Conservation (phyloP, 495 filamentous ascomycete species). For the Cercophora samala region DNA sequence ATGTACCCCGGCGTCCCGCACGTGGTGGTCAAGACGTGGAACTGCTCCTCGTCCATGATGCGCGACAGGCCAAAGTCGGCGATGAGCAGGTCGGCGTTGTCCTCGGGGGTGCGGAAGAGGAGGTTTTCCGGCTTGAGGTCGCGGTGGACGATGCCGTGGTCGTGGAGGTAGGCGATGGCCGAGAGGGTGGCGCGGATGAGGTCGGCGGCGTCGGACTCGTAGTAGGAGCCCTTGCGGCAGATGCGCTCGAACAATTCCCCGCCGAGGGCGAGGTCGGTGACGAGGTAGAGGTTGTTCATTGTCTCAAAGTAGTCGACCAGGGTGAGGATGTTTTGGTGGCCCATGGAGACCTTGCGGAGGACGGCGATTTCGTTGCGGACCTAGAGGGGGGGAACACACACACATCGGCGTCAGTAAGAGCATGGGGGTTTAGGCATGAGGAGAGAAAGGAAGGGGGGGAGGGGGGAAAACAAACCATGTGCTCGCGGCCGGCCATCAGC, state of each 20-base stretch:
- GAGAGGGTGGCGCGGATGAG: constrained; percentile 92
- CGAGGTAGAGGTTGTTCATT: constrained; percentile 98
- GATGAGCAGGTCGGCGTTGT: constrained; percentile 86
- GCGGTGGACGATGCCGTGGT: constrained; percentile 96
- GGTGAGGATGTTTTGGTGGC: constrained; percentile 95
- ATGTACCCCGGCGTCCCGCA: constrained; percentile 98
- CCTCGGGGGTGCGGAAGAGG: constrained; percentile 74
- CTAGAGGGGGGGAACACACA: no score
- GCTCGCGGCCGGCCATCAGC: constrained; percentile 93
- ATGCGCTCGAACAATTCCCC: constrained; percentile 98
- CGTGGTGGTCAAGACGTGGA: constrained; percentile 95
- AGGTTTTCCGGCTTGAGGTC: constrained; percentile 74
- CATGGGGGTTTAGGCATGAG: neutral
- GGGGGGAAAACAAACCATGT: constrained; percentile 69
- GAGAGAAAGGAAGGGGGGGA: neutral
- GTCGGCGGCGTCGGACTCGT: constrained; percentile 93
- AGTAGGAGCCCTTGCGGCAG: constrained; percentile 96
- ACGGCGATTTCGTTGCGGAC: constrained; percentile 98
- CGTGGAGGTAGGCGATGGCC: constrained; percentile 97
- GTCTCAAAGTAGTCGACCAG: constrained; percentile 99
- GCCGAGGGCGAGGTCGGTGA: constrained; percentile 93
- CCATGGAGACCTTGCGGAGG: constrained; percentile 93
- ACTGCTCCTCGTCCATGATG: constrained; percentile 99
- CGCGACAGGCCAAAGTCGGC: constrained; percentile 91
- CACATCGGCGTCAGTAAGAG: neutral